Percentiles rank a stretch among this genome's conserved stretches.
These are phyloP conservation scores for Cicer pinnatifidum DNA, from an alignment of 306 rosid genomes.

Conservation along the genomic window DNA sequence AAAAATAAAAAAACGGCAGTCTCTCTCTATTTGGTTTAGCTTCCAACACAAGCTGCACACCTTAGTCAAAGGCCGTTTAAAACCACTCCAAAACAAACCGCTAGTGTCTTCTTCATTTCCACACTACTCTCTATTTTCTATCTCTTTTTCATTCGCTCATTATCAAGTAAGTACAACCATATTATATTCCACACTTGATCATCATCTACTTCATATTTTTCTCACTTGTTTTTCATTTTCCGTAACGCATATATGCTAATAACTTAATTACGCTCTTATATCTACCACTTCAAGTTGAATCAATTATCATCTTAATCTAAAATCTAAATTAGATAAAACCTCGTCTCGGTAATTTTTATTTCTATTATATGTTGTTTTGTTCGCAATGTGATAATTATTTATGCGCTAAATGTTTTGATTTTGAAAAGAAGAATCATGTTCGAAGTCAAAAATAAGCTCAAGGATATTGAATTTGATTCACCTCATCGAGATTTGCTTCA, in stretches of 20 bases:
- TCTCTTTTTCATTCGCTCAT: neutral
- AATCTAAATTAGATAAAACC: neutral
- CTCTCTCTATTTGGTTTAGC: conserved; percentile 33
- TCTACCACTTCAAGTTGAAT: conserved; percentile 15
- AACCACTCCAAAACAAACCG: conserved; percentile 2
- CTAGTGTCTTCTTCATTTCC: conserved; percentile 4
- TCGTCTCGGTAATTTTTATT: neutral
- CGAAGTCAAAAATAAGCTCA: conserved; percentile 42
- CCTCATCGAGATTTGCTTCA: conserved; percentile 36
- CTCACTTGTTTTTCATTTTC: neutral
- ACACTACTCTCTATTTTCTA: neutral
- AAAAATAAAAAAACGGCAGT: neutral
- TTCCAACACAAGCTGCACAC: conserved; percentile 45
- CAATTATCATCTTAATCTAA: neutral
- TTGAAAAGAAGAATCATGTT: conserved; percentile 33
- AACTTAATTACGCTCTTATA: neutral
- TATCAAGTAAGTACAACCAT: conserved; percentile 7
- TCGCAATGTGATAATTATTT: conserved; percentile 32
- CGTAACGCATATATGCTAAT: neutral
- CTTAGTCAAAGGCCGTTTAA: conserved; percentile 31
- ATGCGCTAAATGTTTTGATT: conserved; percentile 7
- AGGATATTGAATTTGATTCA: conserved; percentile 42
- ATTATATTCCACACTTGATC: neutral
- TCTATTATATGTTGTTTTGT: neutral
- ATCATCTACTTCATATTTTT: neutral